Conservation (phyloP, 768 basidiomycete genomes). For the Macrolepiota fuliginosa region DNA sequence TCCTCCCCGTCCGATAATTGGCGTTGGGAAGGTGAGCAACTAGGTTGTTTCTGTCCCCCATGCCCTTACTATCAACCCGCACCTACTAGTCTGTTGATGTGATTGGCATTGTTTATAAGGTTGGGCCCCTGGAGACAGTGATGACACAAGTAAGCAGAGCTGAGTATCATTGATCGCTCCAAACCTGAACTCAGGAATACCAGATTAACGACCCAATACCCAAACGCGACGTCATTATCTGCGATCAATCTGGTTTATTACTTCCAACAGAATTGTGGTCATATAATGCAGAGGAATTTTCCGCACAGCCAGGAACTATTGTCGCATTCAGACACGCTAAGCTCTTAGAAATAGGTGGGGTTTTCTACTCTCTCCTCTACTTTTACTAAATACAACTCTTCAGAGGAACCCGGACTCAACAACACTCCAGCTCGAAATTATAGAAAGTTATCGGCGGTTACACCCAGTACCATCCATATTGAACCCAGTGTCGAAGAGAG, state of each 20-base stretch:
- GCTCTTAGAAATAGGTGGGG: slow-evolving; percentile 64
- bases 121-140: slow-evolving; percentile 73
- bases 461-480: slow-evolving; percentile 73
- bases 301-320: slow-evolving; percentile 56
- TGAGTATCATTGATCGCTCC: not conserved
- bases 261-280: slow-evolving; percentile 94
- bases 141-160: slow-evolving; percentile 49
- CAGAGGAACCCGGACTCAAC: slow-evolving; percentile 56
- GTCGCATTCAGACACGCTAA: slow-evolving; percentile 93
- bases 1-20: not conserved
- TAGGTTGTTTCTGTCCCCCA: not conserved
- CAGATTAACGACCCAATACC: slow-evolving; percentile 22
- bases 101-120: slow-evolving; percentile 80
- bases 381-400: slow-evolving; percentile 10
- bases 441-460: slow-evolving; percentile 65
- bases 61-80: too few species aligned
- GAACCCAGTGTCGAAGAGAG: slow-evolving; percentile 92
- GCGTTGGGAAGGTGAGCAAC: not conserved
- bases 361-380: slow-evolving; percentile 30
- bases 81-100: slow-evolving; percentile 57
- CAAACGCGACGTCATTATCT: slow-evolving; percentile 87
- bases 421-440: not conserved
- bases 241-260: slow-evolving; percentile 75
- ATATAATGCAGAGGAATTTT: slow-evolving; percentile 83
- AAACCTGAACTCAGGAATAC: not conserved